Percentiles rank a stretch among this genome's conserved stretches.
These are phyloP conservation scores for Halteria grandinella DNA, from an alignment of 73 alveolate species.

Conservation along the genomic window DNA sequence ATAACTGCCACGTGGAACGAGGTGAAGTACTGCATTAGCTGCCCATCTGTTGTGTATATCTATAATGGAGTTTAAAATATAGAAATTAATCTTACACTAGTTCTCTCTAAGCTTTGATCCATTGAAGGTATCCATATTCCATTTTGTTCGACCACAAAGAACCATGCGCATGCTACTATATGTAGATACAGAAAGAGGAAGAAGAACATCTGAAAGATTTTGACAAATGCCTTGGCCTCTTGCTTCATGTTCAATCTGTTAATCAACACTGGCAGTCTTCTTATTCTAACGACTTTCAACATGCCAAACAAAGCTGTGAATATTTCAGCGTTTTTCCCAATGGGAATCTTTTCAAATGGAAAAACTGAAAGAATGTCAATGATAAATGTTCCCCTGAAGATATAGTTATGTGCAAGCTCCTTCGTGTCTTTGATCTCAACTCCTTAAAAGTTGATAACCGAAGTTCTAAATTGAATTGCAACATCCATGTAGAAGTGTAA, in stretches of 20 bases:
- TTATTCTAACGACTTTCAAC: conserved; percentile 63
- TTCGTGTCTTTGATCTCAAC: conserved; percentile 53
- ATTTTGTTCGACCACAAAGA: conserved; percentile 17
- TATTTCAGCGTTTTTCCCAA: conserved; percentile 7
- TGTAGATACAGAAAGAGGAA: conserved; percentile 51
- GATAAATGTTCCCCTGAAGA: conserved; percentile 47
- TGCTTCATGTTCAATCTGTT: conserved; percentile 48
- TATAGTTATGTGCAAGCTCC: conserved; percentile 40
- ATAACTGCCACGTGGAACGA: conserved; percentile 27
- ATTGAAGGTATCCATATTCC: conserved; percentile 51
- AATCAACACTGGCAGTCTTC: conserved; percentile 53
- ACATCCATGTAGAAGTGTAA: conserved; percentile 59
- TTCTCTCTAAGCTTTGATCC: conserved; percentile 40
- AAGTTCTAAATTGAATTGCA: conserved; percentile 67
- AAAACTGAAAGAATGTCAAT: conserved; percentile 63
- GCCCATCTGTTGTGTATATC: too few species aligned
- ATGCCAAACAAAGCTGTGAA: conserved; percentile 62
- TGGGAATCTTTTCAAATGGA: conserved; percentile 66
- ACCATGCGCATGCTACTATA: conserved; percentile 62
- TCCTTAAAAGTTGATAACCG: conserved; percentile 42
- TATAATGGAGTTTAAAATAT: too few species aligned
- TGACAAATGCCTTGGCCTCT: conserved; percentile 44
- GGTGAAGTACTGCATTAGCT: conserved; percentile 15
- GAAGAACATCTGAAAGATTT: conserved; percentile 53
- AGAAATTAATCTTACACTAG: too few species aligned